Percentiles rank a stretch among this genome's conserved stretches.
Conservation (phyloP, 2,329 filamentous ascomycete genomes). For the Xylariaceae sp. region DNA sequence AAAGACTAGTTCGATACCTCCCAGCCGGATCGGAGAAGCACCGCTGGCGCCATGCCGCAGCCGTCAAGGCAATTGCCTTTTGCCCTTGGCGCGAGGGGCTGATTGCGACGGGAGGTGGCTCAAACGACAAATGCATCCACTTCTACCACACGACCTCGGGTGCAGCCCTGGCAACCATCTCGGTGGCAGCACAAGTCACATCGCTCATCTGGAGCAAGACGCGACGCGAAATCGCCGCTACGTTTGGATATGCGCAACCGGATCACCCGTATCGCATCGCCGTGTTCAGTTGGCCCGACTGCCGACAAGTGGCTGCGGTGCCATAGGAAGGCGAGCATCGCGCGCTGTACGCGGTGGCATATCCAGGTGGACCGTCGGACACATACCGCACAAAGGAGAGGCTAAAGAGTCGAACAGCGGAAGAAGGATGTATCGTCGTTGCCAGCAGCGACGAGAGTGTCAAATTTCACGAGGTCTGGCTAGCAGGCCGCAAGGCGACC, state of each 20-base stretch:
- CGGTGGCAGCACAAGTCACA: slow-evolving; percentile 89
- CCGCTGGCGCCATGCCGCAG: slow-evolving; percentile 73
- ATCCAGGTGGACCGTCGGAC: slow-evolving; percentile 50
- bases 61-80: slow-evolving; percentile 95
- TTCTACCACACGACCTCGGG: slow-evolving; percentile 89
- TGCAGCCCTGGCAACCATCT: slow-evolving; percentile 79
- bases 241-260: slow-evolving; percentile 88
- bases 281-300: slow-evolving; percentile 91
- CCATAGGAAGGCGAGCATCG: slow-evolving; percentile 76
- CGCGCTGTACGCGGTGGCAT: slow-evolving; percentile 82
- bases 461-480: slow-evolving; percentile 95
- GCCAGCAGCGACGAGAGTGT: slow-evolving; percentile 88
- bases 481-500: slow-evolving; percentile 52
- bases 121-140: slow-evolving; percentile 91
- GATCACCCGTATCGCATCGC: slow-evolving; percentile 86
- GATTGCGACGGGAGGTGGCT: slow-evolving; percentile 85
- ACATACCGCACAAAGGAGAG: slow-evolving; percentile 48
- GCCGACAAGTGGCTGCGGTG: slow-evolving; percentile 76
- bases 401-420: slow-evolving; percentile 44
- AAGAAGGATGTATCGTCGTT: slow-evolving; percentile 82
- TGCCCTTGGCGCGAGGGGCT: slow-evolving; percentile 88
- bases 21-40: slow-evolving; percentile 57
- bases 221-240: slow-evolving; percentile 81
- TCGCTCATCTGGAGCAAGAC: slow-evolving; percentile 85
- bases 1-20: slow-evolving; percentile 41